Conservation (phyloP, 805 yeast species). For the Zygoascus bituminiphila region DNA sequence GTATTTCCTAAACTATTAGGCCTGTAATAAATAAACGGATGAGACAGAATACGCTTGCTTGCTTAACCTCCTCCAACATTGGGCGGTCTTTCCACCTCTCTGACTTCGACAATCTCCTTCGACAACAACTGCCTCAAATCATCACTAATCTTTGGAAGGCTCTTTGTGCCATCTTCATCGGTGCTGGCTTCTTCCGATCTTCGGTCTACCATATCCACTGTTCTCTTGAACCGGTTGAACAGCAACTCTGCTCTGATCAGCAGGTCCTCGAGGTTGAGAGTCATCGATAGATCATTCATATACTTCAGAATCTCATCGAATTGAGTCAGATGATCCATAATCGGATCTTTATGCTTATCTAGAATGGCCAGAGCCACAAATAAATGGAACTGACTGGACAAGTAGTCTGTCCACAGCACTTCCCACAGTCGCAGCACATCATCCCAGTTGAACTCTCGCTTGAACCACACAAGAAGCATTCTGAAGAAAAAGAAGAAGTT, state of each 20-base stretch:
- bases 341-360: constrained; percentile 74
- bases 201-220: constrained; percentile 67
- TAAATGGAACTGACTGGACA: constrained; percentile 79
- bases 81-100: constrained; percentile 39
- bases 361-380: constrained; percentile 85
- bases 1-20: not conserved
- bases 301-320: constrained; percentile 91
- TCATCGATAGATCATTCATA: constrained; percentile 81
- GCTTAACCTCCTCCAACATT: constrained; percentile 31
- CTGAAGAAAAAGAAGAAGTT: constrained; percentile 90
- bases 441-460: constrained; percentile 78
- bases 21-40: not conserved
- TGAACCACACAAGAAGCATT: constrained; percentile 92
- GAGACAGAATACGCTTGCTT: too few species aligned
- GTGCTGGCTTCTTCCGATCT: constrained; percentile 18
- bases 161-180: constrained; percentile 9
- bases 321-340: constrained; percentile 59
- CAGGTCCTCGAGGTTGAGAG: constrained; percentile 65
- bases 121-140: constrained; percentile 55
- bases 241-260: constrained; percentile 78
- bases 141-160: constrained; percentile 31
- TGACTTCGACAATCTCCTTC: constrained; percentile 53
- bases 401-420: constrained; percentile 78
- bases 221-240: constrained; percentile 69
- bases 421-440: constrained; percentile 86